Evolutionary conservation across 148 eudicot species (phyloP).

Genomic region (Silene uniflora): DNA sequence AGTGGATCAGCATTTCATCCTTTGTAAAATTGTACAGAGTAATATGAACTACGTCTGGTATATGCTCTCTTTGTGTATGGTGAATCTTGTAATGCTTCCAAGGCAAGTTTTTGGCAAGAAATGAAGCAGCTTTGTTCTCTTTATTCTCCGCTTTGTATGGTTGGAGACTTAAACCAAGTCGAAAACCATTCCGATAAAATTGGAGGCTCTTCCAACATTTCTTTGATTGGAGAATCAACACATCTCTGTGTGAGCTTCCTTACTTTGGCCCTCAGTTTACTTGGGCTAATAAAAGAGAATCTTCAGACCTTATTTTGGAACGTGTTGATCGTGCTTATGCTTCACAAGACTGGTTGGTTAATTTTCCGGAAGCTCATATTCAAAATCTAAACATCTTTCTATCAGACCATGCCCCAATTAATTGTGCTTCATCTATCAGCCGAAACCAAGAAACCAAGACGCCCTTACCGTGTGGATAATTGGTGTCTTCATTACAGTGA

Average conservation of each 20-base stretch:
- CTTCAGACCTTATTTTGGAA: neutral
- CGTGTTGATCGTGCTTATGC: neutral
- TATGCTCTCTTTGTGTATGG: no score
- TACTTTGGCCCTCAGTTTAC: no score
- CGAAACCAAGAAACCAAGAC: neutral
- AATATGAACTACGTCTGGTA: no score
- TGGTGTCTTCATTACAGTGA: neutral
- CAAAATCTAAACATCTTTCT: neutral
- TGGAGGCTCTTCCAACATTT: neutral
- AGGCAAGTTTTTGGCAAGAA: no score
- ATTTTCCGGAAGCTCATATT: neutral
- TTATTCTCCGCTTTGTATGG: no score
- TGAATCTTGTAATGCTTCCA: no score
- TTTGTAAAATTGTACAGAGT: no score
- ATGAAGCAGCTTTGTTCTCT: no score
- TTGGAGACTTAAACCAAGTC: neutral
- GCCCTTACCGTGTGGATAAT: neutral
- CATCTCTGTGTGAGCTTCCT: neutral
- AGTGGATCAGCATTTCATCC: no score
- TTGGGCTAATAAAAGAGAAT: neutral
- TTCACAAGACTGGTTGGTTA: neutral
- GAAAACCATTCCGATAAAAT: neutral
- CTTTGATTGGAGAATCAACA: neutral
- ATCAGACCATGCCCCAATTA: neutral
- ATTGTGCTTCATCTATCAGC: no score